A percentile compares a stretch with the other conserved stretches of the same genome.
Conservation (phyloP, 495 filamentous ascomycete genomes). For the Podospora didyma region DNA sequence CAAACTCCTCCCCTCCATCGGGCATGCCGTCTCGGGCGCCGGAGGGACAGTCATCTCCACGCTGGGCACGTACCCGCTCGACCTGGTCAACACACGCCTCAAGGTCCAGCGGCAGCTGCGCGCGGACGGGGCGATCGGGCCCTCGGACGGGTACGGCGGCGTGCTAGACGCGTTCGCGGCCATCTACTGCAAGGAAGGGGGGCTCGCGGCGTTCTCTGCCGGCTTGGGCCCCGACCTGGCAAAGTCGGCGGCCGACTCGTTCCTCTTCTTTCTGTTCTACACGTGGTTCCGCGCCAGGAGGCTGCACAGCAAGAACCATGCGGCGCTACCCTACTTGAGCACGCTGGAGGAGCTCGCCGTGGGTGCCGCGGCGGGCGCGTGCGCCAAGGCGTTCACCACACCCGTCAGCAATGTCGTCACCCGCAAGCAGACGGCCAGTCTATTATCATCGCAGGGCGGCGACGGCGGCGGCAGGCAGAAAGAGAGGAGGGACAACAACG, state of each 20-base stretch:
- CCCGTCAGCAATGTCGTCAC: slow-evolving; percentile 83
- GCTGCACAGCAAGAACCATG: slow-evolving; percentile 28
- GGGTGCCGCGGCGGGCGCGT: slow-evolving; percentile 73
- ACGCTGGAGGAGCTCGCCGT: slow-evolving; percentile 71
- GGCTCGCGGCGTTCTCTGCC: slow-evolving; percentile 65
- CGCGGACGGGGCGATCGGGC: slow-evolving; percentile 28
- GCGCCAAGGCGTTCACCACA: slow-evolving; percentile 73
- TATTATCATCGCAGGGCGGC: slow-evolving; percentile 27
- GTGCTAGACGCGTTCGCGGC: slow-evolving; percentile 64
- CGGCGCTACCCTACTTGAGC: slow-evolving; percentile 55
- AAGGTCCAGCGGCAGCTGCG: slow-evolving; percentile 71
- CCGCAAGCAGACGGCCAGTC: slow-evolving; percentile 66
- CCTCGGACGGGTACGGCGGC: slow-evolving; percentile 48
- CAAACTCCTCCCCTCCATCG: slow-evolving; percentile 68
- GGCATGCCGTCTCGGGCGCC: slow-evolving; percentile 80
- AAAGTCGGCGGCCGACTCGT: slow-evolving; percentile 71
- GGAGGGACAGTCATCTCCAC: slow-evolving; percentile 78
- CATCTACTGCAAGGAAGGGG: slow-evolving; percentile 71
- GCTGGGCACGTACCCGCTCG: slow-evolving; percentile 74
- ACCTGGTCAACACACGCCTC: slow-evolving; percentile 78
- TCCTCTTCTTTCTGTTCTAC: slow-evolving; percentile 84
- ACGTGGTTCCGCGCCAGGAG: slow-evolving; percentile 58
- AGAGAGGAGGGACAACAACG: too few relatives aligned
- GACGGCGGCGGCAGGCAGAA: neutral
- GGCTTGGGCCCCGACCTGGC: slow-evolving; percentile 68